Conservation (phyloP, 2,329 filamentous ascomycete species). For the Ilyonectria sp. region DNA sequence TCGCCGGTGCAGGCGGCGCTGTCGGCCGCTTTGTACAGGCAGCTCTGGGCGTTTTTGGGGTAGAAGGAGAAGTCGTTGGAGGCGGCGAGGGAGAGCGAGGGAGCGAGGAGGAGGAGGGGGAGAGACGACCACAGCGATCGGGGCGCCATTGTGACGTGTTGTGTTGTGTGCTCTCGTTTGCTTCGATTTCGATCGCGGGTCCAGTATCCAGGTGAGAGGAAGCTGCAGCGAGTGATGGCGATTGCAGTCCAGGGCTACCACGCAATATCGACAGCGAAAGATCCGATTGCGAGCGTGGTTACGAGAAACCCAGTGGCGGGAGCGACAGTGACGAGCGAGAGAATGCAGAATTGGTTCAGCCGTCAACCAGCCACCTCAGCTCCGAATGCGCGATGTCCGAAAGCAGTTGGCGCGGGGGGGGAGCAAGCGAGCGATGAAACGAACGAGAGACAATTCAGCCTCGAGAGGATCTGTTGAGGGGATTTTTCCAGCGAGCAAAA, state of each 20-base stretch:
- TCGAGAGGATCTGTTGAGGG: background rate
- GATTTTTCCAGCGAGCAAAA: background rate
- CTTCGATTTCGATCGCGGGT: background rate
- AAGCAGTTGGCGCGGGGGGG: slow-evolving; percentile 14
- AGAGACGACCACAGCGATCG: slow-evolving; percentile 37
- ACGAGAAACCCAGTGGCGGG: background rate
- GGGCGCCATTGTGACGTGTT: slow-evolving; percentile 44
- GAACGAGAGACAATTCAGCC: slow-evolving; percentile 4
- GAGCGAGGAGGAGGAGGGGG: slow-evolving; percentile 46
- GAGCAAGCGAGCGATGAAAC: slow-evolving; percentile 9
- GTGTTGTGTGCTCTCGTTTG: background rate
- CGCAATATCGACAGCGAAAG: no score
- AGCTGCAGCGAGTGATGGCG: no score
- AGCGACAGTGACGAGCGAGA: background rate
- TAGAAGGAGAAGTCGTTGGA: slow-evolving; percentile 55
- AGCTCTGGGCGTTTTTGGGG: slow-evolving; percentile 53
- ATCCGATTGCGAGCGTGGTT: no score
- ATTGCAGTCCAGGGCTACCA: no score
- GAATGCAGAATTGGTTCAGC: slow-evolving; percentile 9
- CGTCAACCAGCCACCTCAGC: slow-evolving; percentile 17
- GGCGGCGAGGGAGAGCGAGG: slow-evolving; percentile 42
- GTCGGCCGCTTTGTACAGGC: slow-evolving; percentile 59
- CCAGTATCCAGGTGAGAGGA: background rate
- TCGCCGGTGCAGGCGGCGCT: slow-evolving; percentile 58
- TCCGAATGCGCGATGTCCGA: slow-evolving; percentile 8